Evolutionary conservation across 495 filamentous ascomycete genomes (phyloP).

Genomic region (Cercophora newfieldiana): DNA sequence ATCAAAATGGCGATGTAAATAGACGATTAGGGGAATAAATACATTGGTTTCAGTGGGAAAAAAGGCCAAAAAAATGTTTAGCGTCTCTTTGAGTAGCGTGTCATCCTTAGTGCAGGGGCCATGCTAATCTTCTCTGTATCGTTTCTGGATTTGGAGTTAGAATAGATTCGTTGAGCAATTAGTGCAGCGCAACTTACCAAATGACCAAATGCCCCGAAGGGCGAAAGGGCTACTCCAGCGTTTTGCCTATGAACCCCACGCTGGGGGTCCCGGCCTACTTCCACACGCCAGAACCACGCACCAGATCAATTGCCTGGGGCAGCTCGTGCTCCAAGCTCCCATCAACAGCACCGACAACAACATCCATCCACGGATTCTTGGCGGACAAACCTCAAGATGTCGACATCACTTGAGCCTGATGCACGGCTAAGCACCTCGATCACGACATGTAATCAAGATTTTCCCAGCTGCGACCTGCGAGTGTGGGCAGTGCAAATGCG

Average conservation of each 20-base stretch:
- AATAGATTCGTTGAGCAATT: background rate
- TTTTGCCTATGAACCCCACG: background rate
- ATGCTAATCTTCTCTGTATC: slow-evolving; percentile 95
- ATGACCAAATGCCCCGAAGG: slow-evolving; percentile 41
- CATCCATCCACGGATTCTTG: too few species aligned
- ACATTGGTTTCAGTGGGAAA: slow-evolving; percentile 1
- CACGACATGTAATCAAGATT: too few species aligned
- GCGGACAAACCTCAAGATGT: too few species aligned
- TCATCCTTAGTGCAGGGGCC: slow-evolving; percentile 99
- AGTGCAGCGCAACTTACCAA: slow-evolving; percentile 29
- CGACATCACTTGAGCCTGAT: too few species aligned
- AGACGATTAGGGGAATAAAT: background rate
- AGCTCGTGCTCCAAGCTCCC: too few species aligned
- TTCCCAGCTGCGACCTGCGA: too few species aligned
- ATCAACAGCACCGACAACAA: too few species aligned
- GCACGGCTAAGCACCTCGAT: too few species aligned
- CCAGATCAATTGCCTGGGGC: too few species aligned
- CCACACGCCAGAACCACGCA: too few species aligned
- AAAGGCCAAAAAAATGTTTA: slow-evolving; percentile 58
- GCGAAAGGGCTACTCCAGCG: background rate
- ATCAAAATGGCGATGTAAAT: background rate
- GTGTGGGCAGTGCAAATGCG: too few species aligned
- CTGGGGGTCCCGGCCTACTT: too few species aligned
- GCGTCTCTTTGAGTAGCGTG: slow-evolving; percentile 99
- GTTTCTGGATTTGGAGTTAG: slow-evolving; percentile 32